Percentiles rank a stretch among this genome's conserved stretches.
Conservation (phyloP, 495 filamentous ascomycete genomes). For the Aspergillus sclerotioniger region DNA sequence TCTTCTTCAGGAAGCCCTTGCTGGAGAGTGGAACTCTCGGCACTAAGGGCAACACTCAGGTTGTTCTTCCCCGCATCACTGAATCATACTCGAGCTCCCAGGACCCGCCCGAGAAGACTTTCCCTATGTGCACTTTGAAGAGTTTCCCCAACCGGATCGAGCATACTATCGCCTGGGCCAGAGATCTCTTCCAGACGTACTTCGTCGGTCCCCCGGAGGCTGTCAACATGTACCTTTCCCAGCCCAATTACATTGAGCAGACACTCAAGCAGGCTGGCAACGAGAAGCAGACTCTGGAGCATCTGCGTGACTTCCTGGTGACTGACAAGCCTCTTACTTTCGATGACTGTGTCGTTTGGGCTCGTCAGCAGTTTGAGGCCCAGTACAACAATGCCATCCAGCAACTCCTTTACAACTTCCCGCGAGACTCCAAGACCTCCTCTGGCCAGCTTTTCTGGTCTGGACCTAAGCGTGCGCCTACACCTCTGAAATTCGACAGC, state of each 20-base stretch:
- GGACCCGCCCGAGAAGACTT: constrained; percentile 96
- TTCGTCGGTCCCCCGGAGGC: constrained; percentile 93
- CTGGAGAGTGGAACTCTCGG: constrained; percentile 96
- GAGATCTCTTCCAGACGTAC: constrained; percentile 89
- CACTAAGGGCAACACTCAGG: constrained; percentile 98
- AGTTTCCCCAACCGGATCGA: constrained; percentile 99
- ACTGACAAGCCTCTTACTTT: constrained; percentile 89
- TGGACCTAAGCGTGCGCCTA: constrained; percentile 94
- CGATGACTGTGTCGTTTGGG: constrained; percentile 96
- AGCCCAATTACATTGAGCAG: constrained; percentile 85
- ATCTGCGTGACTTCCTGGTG: constrained; percentile 85
- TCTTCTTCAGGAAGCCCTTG: constrained; percentile 97
- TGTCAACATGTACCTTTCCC: constrained; percentile 89
- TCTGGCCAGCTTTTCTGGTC: constrained; percentile 95
- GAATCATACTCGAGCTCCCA: constrained; percentile 99
- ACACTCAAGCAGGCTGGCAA: constrained; percentile 93
- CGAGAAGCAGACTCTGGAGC: constrained; percentile 92
- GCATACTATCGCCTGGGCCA: constrained; percentile 98
- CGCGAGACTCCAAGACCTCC: constrained; percentile 85
- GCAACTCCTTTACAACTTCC: constrained; percentile 96
- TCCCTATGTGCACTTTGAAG: constrained; percentile 96
- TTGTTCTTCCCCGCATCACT: constrained; percentile 83
- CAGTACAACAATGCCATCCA: constrained; percentile 97
- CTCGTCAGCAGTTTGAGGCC: constrained; percentile 87
- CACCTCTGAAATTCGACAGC: constrained; percentile 83